A percentile compares a stretch with the other conserved stretches of the same genome.
Conservation (phyloP, 257 asterid genomes). For the Capsicum baccatum region DNA sequence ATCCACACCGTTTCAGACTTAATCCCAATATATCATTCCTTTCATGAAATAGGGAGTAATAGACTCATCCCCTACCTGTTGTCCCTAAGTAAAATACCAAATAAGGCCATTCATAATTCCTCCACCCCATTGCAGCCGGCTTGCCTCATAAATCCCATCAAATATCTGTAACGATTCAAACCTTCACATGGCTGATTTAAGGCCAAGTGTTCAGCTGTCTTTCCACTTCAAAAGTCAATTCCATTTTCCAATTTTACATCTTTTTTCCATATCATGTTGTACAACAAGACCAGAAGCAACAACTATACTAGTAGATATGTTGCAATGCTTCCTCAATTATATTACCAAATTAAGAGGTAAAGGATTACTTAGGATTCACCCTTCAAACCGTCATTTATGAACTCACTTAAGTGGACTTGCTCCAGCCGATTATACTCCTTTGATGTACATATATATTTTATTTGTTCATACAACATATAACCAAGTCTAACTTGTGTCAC, state of each 20-base stretch:
- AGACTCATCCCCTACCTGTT: not conserved
- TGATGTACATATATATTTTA: not conserved
- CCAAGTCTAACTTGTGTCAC: not conserved
- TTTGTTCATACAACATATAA: not conserved
- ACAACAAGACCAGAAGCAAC: not conserved
- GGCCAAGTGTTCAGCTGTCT: not conserved
- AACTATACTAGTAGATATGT: not conserved
- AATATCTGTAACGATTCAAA: not conserved
- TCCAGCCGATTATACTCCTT: not conserved
- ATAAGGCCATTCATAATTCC: not conserved
- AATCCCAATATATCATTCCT: conserved; percentile 6
- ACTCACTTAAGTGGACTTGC: not conserved
- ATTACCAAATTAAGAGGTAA: not conserved
- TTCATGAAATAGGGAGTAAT: conserved; percentile 16
- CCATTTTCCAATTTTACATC: not conserved
- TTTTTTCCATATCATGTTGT: not conserved
- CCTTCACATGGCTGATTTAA: not conserved
- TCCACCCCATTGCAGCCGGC: not conserved
- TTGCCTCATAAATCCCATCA: not conserved
- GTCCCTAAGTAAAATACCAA: not conserved
- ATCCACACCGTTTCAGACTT: not conserved
- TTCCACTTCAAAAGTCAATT: conserved; percentile 6
- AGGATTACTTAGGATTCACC: not conserved
- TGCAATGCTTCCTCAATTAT: conserved; percentile 9
- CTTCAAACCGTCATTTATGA: not conserved